These are phyloP conservation scores for Pilasporangium apinafurcum DNA, from an alignment of 352 stramenopile genomes.

Conservation along the genomic window DNA sequence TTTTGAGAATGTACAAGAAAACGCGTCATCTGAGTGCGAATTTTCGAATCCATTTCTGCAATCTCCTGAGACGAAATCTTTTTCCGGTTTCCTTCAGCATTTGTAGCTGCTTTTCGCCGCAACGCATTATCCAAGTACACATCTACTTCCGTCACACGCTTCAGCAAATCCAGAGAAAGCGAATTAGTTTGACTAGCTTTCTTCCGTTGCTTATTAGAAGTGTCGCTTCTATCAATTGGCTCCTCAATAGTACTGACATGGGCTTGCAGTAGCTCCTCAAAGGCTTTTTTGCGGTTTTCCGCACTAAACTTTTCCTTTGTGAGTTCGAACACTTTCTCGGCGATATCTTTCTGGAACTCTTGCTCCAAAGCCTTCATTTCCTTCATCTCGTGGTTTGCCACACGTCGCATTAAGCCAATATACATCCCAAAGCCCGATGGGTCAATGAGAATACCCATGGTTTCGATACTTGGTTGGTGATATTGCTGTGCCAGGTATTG, in stretches of 20 bases:
- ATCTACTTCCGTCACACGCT: conserved; percentile 74
- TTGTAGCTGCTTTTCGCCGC: conserved; percentile 36
- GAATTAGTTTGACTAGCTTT: conserved; percentile 19
- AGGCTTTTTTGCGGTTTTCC: conserved; percentile 68
- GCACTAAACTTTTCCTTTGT: conserved; percentile 83
- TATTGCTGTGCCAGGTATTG: conserved; percentile 70
- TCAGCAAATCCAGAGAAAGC: conserved; percentile 75
- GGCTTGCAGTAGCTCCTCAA: conserved; percentile 51
- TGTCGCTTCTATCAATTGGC: too few relatives aligned
- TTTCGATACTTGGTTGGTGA: conserved; percentile 42
- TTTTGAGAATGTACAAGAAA: conserved; percentile 69
- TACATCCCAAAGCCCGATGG: conserved; percentile 64
- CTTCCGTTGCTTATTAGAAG: conserved; percentile 5
- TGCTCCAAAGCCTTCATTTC: conserved; percentile 76
- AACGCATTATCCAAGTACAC: conserved; percentile 83
- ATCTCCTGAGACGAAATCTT: conserved; percentile 68
- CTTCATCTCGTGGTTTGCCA: conserved; percentile 72
- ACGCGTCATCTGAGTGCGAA: conserved; percentile 72
- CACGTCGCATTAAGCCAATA: conserved; percentile 66
- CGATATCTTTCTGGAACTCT: conserved; percentile 76
- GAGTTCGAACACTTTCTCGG: conserved; percentile 73
- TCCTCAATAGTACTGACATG: conserved; percentile 4
- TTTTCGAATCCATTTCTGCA: conserved; percentile 64
- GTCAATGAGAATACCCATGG: conserved; percentile 64
- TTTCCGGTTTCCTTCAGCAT: conserved; percentile 18